phyloP scores from a whole-genome alignment of 2,329 filamentous ascomycete genomes.

The Ceratocystis cacaofunesta region DNA sequence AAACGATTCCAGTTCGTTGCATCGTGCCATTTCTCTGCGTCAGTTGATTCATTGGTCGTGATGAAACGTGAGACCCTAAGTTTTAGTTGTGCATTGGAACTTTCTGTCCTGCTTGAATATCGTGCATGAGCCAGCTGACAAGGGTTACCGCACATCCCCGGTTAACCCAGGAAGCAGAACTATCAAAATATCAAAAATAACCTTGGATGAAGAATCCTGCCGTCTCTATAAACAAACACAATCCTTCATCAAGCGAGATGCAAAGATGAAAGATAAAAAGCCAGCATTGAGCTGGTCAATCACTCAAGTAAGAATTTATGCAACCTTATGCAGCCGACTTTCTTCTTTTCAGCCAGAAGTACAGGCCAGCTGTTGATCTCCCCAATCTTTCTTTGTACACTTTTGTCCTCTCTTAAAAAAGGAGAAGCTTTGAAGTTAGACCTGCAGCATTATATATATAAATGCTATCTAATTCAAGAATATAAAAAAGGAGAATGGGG shows the following conservation, averaged over 20 bases:
- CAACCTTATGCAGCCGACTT: not conserved
- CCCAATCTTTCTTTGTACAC: not conserved
- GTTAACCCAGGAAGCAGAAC: not conserved
- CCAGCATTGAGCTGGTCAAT: not conserved
- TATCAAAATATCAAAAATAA: not conserved
- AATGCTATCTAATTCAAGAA: no score
- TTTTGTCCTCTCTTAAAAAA: not conserved
- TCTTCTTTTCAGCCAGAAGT: not conserved
- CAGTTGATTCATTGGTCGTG: not conserved
- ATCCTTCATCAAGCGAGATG: not conserved
- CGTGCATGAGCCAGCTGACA: not conserved
- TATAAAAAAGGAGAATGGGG: no score
- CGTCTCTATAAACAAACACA: slow-evolving; percentile 4
- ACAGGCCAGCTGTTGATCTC: not conserved
- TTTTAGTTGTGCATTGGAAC: not conserved
- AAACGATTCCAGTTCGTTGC: not conserved
- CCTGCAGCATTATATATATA: no score
- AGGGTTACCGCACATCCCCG: not conserved
- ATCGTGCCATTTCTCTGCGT: not conserved
- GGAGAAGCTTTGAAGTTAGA: not conserved
- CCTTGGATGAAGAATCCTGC: not conserved
- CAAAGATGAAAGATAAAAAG: not conserved
- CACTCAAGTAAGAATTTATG: not conserved
- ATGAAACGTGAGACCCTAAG: not conserved
- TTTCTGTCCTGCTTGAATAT: not conserved